Evolutionary conservation across 2,329 filamentous ascomycete species (phyloP).

Genomic region (Ophiobolus disseminans): DNA sequence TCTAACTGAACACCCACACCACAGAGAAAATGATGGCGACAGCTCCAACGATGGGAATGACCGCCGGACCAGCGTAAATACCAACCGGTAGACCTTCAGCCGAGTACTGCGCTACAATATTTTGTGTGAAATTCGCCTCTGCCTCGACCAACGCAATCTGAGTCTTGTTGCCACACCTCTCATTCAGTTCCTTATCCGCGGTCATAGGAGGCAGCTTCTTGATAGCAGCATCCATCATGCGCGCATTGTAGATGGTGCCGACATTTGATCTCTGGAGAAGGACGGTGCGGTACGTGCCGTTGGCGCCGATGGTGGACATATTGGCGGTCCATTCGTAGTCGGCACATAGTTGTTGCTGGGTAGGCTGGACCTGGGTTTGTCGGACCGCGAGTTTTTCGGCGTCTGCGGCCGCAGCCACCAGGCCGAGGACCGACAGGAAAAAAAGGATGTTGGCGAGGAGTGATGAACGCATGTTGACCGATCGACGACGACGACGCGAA

Average conservation of each 20-base stretch:
- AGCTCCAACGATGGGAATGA: constrained; percentile 21
- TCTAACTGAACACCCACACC: constrained; percentile 35
- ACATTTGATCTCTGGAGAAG: constrained; percentile 54
- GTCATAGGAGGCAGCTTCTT: constrained; percentile 50
- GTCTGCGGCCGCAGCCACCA: constrained; percentile 21
- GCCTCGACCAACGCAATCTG: constrained; percentile 54
- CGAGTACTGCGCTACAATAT: constrained; percentile 49
- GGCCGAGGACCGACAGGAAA: constrained; percentile 32
- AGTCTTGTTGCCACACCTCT: constrained; percentile 56
- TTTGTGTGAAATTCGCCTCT: constrained; percentile 54
- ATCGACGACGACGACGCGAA: neutral
- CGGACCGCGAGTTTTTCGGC: constrained; percentile 32
- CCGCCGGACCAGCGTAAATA: constrained; percentile 33
- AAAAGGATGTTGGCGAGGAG: constrained; percentile 36
- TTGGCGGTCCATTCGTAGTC: constrained; percentile 58
- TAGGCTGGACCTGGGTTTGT: constrained; percentile 33
- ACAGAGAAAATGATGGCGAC: constrained; percentile 25
- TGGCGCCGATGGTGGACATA: constrained; percentile 56
- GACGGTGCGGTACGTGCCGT: constrained; percentile 56
- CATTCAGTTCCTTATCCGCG: constrained; percentile 52
- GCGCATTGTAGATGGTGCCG: constrained; percentile 49
- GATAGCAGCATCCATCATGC: constrained; percentile 54
- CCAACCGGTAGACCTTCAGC: constrained; percentile 40
- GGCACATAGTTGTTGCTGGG: constrained; percentile 44
- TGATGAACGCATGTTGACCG: constrained; percentile 29